phyloP scores from a whole-genome alignment of 768 basidiomycete genomes.

The Mycena venus region DNA sequence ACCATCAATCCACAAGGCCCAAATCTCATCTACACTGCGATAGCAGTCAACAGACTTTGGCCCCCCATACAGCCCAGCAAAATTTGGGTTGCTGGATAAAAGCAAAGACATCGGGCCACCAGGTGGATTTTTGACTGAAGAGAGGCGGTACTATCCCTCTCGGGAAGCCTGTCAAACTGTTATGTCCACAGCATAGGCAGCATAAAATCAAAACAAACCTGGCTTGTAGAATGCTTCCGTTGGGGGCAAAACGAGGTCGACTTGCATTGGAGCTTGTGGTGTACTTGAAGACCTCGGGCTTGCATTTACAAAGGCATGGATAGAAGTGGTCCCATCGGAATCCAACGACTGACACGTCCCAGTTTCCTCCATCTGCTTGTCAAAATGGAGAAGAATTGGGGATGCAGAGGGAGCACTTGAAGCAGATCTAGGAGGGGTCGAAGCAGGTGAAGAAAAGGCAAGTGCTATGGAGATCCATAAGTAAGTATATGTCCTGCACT shows the following conservation, averaged over 20 bases:
- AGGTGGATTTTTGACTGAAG: conserved; percentile 38
- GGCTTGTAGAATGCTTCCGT: background rate
- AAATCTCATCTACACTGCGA: too few species aligned
- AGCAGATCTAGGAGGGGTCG: background rate
- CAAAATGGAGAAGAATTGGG: background rate
- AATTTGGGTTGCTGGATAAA: conserved; percentile 37
- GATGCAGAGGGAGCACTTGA: background rate
- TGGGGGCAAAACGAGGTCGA: conserved; percentile 36
- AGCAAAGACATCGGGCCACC: conserved; percentile 40
- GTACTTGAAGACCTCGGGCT: background rate
- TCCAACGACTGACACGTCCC: background rate
- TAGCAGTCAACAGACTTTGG: too few species aligned
- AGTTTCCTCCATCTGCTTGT: too few species aligned
- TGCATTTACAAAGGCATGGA: background rate
- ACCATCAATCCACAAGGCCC: too few species aligned
- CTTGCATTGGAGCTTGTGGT: conserved; percentile 16
- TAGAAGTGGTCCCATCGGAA: background rate
- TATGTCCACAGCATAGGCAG: background rate
- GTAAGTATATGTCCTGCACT: background rate
- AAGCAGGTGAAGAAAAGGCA: too few species aligned
- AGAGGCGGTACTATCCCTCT: conserved; percentile 34
- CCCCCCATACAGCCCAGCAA: conserved; percentile 42
- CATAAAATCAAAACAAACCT: background rate
- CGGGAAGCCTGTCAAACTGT: conserved; percentile 11
- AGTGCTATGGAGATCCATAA: background rate